These are phyloP conservation scores for Claviceps humidiphila DNA, from an alignment of 2,329 filamentous ascomycete species.

Conservation along the genomic window DNA sequence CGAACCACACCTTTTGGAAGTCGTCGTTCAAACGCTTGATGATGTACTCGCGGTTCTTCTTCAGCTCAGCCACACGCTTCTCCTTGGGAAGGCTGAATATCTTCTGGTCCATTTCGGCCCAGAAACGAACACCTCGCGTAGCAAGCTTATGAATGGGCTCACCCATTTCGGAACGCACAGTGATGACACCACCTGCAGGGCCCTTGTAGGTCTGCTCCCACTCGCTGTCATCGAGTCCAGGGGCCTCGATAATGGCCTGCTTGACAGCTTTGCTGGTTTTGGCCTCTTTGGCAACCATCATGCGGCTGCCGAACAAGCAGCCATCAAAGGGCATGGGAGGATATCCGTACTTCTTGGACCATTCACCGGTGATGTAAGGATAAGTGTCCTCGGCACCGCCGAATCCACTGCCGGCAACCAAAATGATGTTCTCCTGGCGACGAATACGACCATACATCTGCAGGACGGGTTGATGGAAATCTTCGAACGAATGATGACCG, in stretches of 20 bases:
- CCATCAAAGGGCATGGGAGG: slow-evolving; percentile 92
- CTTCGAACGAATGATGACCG: slow-evolving; percentile 88
- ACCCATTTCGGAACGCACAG: slow-evolving; percentile 96
- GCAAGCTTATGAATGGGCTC: slow-evolving; percentile 98
- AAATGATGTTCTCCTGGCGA: slow-evolving; percentile 71
- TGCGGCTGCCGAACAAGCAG: slow-evolving; percentile 77
- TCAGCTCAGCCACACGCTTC: slow-evolving; percentile 75
- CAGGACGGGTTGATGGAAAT: slow-evolving; percentile 85
- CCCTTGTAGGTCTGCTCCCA: slow-evolving; percentile 95
- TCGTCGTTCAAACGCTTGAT: slow-evolving; percentile 94
- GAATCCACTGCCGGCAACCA: slow-evolving; percentile 85
- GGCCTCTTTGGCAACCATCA: slow-evolving; percentile 91
- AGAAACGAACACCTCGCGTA: slow-evolving; percentile 89
- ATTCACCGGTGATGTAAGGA: slow-evolving; percentile 78
- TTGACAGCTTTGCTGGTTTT: slow-evolving; percentile 80
- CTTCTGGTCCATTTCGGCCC: slow-evolving; percentile 98
- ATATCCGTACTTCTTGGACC: slow-evolving; percentile 78
- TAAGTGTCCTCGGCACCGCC: slow-evolving; percentile 84
- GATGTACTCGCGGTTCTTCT: slow-evolving; percentile 80
- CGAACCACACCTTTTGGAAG: slow-evolving; percentile 96
- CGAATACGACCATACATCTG: slow-evolving; percentile 85
- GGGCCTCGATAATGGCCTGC: slow-evolving; percentile 76
- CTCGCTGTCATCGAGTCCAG: slow-evolving; percentile 65
- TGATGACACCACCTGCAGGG: slow-evolving; percentile 83
- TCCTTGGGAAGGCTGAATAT: slow-evolving; percentile 95